These are phyloP conservation scores for Ceratobasidium sp. DNA, from an alignment of 1,284 basidiomycete genomes.

Conservation along the genomic window DNA sequence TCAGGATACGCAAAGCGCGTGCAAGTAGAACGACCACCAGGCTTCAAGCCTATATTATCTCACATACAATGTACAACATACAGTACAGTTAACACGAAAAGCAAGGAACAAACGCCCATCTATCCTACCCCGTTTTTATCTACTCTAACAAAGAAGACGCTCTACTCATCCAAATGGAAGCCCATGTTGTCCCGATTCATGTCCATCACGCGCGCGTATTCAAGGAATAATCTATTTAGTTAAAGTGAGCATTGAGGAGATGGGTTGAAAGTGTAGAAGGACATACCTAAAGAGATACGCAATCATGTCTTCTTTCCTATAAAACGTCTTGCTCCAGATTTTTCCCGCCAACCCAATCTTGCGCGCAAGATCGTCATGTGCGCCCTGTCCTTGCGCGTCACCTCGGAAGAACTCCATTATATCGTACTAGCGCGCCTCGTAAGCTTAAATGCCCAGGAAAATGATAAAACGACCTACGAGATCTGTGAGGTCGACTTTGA, in stretches of 20 bases:
- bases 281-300: conserved; percentile 73
- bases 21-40: neutral
- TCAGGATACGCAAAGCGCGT: no score
- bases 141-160: neutral
- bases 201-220: conserved; percentile 68
- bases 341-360: conserved; percentile 71
- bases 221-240: conserved; percentile 62
- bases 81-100: neutral
- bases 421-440: conserved; percentile 57
- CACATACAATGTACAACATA: conserved; percentile 1
- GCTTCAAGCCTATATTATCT: neutral
- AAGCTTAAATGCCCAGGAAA: conserved; percentile 6
- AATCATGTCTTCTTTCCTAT: conserved; percentile 75
- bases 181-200: conserved; percentile 64
- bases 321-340: conserved; percentile 72
- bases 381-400: conserved; percentile 61
- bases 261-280: neutral
- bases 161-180: conserved; percentile 50
- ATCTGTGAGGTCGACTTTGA: conserved; percentile 68
- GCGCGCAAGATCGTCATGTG: conserved; percentile 69
- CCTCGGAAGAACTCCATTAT: conserved; percentile 72
- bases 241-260: neutral
- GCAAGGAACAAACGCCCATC: no score
- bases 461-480: conserved; percentile 57
- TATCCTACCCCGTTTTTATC: no score